phyloP scores from a whole-genome alignment of 78 protist genomes.

The Dictyostelium firmibasis region DNA sequence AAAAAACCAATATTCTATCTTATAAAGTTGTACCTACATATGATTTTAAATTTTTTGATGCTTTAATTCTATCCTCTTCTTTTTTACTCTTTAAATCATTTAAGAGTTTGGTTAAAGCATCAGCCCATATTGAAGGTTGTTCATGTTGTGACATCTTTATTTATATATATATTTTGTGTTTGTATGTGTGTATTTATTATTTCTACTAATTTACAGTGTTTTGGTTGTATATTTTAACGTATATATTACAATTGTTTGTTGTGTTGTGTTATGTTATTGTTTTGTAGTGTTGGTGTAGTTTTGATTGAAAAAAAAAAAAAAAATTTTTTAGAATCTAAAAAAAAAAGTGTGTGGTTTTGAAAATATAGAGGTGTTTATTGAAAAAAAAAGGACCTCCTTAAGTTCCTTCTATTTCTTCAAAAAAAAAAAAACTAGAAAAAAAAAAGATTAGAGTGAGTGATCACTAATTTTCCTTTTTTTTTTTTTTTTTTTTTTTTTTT shows the following conservation, averaged over 20 bases:
- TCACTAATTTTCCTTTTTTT: not conserved
- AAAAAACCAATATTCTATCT: too few species aligned
- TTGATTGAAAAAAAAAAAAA: not conserved
- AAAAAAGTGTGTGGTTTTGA: too few species aligned
- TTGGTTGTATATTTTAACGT: not conserved
- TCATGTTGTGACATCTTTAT: not conserved
- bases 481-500: too few species aligned
- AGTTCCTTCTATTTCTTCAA: not conserved
- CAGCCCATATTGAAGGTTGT: conserved; percentile 58
- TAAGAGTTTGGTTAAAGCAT: conserved; percentile 43
- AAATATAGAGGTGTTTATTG: too few species aligned
- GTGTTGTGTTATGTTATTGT: not conserved
- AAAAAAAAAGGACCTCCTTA: not conserved
- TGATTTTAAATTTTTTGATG: conserved; percentile 43
- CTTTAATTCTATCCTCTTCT: conserved; percentile 62
- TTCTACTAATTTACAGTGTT: not conserved
- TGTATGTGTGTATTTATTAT: not conserved
- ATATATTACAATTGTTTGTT: not conserved
- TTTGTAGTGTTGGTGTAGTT: not conserved
- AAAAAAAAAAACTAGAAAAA: too few species aligned
- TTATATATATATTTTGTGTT: not conserved
- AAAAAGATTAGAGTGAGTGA: not conserved
- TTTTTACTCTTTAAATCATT: conserved; percentile 56
- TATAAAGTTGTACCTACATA: conserved; percentile 66
- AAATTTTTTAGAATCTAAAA: too few species aligned